Evolutionary conservation across 371 early-diverging fungal species (phyloP).

Genomic region (Apophysomyces trapeziformis): DNA sequence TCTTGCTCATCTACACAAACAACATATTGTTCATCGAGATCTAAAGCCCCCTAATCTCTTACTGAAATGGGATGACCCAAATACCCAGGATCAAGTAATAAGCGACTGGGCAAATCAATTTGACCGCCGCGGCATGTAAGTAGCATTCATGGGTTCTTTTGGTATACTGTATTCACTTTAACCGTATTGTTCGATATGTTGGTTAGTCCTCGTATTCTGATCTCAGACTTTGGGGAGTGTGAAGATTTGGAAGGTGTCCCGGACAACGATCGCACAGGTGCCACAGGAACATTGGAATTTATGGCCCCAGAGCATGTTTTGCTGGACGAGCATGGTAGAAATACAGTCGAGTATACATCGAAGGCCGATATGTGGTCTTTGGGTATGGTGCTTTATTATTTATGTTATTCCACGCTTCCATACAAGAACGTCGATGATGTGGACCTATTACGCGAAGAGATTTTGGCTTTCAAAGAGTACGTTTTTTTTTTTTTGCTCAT

Average conservation of each 20-base stretch:
- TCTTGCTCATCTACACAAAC: constrained; percentile 83
- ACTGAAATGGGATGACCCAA: constrained; percentile 65
- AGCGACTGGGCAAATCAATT: constrained; percentile 30
- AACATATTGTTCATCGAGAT: constrained; percentile 86
- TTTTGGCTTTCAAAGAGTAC: constrained; percentile 66
- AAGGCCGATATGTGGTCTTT: constrained; percentile 95
- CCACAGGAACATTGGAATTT: constrained; percentile 95
- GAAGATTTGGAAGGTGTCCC: constrained; percentile 68
- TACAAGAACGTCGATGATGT: constrained; percentile 88
- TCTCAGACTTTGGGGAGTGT: constrained; percentile 97
- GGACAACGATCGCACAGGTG: constrained; percentile 82
- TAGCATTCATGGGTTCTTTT: background rate
- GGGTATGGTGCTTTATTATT: constrained; percentile 90
- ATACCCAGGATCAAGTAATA: constrained; percentile 26
- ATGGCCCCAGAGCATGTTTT: constrained; percentile 86
- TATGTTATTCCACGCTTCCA: constrained; percentile 87
- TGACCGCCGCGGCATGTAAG: constrained; percentile 26
- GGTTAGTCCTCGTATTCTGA: constrained; percentile 76
- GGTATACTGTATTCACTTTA: no score
- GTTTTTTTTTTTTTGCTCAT: constrained; percentile 4
- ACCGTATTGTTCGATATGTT: background rate
- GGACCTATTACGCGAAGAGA: constrained; percentile 79
- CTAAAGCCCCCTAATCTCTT: constrained; percentile 92
- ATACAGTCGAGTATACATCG: constrained; percentile 75
- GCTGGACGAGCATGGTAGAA: constrained; percentile 59